Evolutionary conservation across 495 filamentous ascomycete species (phyloP), one percentile per base, ranked within the genome.

Genomic region (Opeltia flavorubescens): DNA sequence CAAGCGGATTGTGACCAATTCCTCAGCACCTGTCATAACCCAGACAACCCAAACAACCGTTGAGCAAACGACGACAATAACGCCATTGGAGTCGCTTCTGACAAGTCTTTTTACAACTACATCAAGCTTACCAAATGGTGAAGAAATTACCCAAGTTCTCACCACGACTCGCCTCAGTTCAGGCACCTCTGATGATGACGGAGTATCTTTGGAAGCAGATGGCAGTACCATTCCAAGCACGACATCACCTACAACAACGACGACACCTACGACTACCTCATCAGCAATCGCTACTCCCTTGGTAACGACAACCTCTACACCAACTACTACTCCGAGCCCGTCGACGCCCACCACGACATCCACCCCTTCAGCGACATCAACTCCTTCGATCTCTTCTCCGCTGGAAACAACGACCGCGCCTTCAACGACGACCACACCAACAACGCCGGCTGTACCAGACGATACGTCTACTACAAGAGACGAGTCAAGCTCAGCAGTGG

Each of bases 1-100:
- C 49, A 80, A 76, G 62, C 71, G 78, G 28, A 65, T 70, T 36
- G 62, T 69, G 2, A 40, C 43, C 43, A 46, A 46, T 25, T 11
- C n/a, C 15, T 33, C 43, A 20, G 21, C 20, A 15, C 43, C 43
- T 9, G 28, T 20, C 29, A 46, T 15, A 21, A 21, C 42, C 15
- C 3, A 36, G 20, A 18, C 15, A 17, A 36, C 34, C n/a, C n/a
- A n/a, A 36, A 36, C 13, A 36, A 36, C 34, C n/a, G 6, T 18
- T 4, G 34, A n/a, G 15, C n/a, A n/a, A 36, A 36, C 12, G 5
- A 41, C 38, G 21, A 41, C 18, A 5, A 20, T 11, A 41, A 25
- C 38, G 38, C 15, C 38, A 41, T 21, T 41, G 38, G 38, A 41
- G 13, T 3, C 8, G 21, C 38, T 25, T 25, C 11, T 41, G 38